A percentile compares a stretch with the other conserved stretches of the same genome.
Conservation (phyloP, 805 yeast genomes). For the Metschnikowia picachoensis region DNA sequence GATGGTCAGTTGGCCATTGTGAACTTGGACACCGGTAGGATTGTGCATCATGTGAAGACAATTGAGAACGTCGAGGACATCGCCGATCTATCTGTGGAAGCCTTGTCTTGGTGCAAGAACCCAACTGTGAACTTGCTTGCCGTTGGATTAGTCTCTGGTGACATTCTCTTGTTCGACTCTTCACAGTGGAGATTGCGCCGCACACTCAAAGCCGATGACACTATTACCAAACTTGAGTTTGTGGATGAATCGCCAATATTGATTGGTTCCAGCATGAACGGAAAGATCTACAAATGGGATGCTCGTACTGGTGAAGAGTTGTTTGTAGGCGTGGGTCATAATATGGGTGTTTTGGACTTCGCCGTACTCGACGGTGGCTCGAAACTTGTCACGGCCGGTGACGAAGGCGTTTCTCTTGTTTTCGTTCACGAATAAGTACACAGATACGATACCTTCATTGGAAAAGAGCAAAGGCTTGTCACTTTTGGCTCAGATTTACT, state of each 20-base stretch:
- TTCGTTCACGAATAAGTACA: slow-evolving; percentile 29
- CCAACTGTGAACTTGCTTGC: slow-evolving; percentile 63
- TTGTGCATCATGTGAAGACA: slow-evolving; percentile 63
- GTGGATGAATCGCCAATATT: slow-evolving; percentile 54
- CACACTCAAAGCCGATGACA: slow-evolving; percentile 65
- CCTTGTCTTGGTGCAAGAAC: slow-evolving; percentile 69
- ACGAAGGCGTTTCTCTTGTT: slow-evolving; percentile 88
- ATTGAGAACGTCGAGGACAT: slow-evolving; percentile 49
- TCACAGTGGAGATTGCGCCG: slow-evolving; percentile 84
- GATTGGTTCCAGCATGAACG: slow-evolving; percentile 77
- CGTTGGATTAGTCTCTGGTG: slow-evolving; percentile 86
- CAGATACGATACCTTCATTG: neutral
- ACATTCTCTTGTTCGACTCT: slow-evolving; percentile 75
- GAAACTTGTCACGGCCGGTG: slow-evolving; percentile 87
- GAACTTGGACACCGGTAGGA: slow-evolving; percentile 68
- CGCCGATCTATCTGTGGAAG: slow-evolving; percentile 46
- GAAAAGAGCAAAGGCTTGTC: neutral
- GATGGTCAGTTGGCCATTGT: slow-evolving; percentile 84
- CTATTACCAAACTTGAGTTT: slow-evolving; percentile 77
- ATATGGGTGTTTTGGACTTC: slow-evolving; percentile 90
- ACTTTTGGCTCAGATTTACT: neutral
- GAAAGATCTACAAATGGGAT: slow-evolving; percentile 83
- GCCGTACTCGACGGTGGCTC: slow-evolving; percentile 61
- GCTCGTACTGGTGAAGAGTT: slow-evolving; percentile 77
- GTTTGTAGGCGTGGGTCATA: slow-evolving; percentile 85